These are phyloP conservation scores for Coemansia sp. DNA, from an alignment of 192 early-diverging fungal genomes.

Conservation along the genomic window DNA sequence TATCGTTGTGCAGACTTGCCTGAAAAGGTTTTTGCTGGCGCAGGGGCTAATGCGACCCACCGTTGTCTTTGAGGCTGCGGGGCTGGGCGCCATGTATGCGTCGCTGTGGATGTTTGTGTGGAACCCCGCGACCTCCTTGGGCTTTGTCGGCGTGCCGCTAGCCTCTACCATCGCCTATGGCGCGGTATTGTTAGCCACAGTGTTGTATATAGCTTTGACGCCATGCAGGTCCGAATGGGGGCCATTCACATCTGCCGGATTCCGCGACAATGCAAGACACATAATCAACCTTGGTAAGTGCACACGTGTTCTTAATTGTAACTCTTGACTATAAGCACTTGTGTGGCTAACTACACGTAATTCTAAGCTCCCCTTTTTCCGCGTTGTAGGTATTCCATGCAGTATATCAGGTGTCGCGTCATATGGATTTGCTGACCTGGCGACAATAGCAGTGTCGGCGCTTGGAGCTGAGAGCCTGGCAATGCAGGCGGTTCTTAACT, in stretches of 20 bases:
- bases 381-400: conserved; percentile 37
- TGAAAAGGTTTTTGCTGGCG: conserved; percentile 82
- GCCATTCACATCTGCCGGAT: conserved; percentile 22
- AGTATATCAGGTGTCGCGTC: conserved; percentile 46
- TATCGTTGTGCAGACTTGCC: conserved; percentile 75
- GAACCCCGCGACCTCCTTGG: conserved; percentile 52
- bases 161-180: conserved; percentile 64
- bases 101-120: conserved; percentile 78
- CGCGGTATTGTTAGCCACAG: conserved; percentile 56
- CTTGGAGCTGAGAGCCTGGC: conserved; percentile 77
- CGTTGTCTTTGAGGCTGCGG: conserved; percentile 71
- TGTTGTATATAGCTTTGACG: conserved; percentile 56
- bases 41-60: conserved; percentile 91
- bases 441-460: conserved; percentile 73
- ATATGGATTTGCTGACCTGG: conserved; percentile 63
- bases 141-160: conserved; percentile 71
- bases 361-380: neutral
- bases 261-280: conserved; percentile 29
- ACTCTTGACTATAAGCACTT: neutral
- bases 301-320: neutral
- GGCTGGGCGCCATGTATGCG: conserved; percentile 67
- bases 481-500: conserved; percentile 80
- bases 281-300: conserved; percentile 35
- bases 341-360: neutral
- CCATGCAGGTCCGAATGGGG: conserved; percentile 44